Conservation (phyloP, 805 yeast genomes). For the Wickerhamiella azymoides region DNA sequence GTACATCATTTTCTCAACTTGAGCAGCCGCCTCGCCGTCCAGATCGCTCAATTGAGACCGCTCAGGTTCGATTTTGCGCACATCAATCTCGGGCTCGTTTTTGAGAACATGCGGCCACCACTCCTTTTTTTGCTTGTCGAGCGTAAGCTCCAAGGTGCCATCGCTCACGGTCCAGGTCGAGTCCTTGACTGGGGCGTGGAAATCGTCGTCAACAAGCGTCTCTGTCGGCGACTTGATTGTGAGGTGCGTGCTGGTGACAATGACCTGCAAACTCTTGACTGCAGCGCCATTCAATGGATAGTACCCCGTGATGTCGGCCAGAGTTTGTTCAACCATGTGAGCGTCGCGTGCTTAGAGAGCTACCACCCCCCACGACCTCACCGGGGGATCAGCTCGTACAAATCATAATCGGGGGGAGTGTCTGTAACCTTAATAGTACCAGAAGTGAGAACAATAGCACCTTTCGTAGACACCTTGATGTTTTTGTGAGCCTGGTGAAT, state of each 20-base stretch:
- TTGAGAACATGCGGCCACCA: constrained; percentile 37
- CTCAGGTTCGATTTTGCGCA: constrained; percentile 30
- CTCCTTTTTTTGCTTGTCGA: constrained; percentile 29
- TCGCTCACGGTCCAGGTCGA: constrained; percentile 33
- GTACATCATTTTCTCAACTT: constrained; percentile 36
- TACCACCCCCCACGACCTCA: background rate
- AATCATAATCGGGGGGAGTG: constrained; percentile 19
- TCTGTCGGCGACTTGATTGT: constrained; percentile 8
- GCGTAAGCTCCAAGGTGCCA: constrained; percentile 23
- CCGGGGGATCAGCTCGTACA: constrained; percentile 2
- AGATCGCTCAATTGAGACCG: constrained; percentile 28
- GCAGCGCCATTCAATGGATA: constrained; percentile 25
- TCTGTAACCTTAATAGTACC: constrained; percentile 16
- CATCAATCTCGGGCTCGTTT: constrained; percentile 31
- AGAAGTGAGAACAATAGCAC: background rate
- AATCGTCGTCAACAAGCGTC: constrained; percentile 24
- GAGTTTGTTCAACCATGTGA: constrained; percentile 25
- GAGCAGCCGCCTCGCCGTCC: constrained; percentile 30
- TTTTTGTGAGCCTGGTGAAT: constrained; percentile 38
- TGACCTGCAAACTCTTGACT: constrained; percentile 26
- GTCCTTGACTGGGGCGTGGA: constrained; percentile 25
- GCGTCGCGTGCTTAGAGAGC: no score
- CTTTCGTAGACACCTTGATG: background rate
- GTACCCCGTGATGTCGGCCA: constrained; percentile 29
- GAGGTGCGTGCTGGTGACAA: constrained; percentile 17